Conservation (phyloP, 2,329 filamentous ascomycete genomes). For the Clarireedia hainanense region DNA sequence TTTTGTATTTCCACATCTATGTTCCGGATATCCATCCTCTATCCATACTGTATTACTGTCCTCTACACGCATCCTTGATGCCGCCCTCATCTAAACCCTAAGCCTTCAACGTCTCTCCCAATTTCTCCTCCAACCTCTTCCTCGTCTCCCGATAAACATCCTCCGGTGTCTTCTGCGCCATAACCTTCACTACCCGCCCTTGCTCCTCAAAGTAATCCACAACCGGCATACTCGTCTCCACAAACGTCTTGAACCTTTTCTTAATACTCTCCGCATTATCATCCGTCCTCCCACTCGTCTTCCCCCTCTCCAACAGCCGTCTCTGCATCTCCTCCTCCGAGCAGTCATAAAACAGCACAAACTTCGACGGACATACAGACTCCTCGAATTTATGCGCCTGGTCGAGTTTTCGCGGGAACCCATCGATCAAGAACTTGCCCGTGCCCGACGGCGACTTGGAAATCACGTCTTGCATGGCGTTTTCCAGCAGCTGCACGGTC, state of each 20-base stretch:
- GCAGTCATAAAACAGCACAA: slow-evolving; percentile 92
- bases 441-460: slow-evolving; percentile 40
- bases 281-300: slow-evolving; percentile 63
- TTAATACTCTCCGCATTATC: slow-evolving; percentile 94
- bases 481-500: slow-evolving; percentile 86
- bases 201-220: slow-evolving; percentile 75
- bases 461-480: slow-evolving; percentile 75
- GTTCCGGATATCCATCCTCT: background rate
- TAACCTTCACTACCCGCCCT: slow-evolving; percentile 72
- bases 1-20: slow-evolving; percentile 10
- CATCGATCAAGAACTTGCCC: slow-evolving; percentile 68
- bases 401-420: slow-evolving; percentile 95
- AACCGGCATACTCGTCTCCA: slow-evolving; percentile 96
- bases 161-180: slow-evolving; percentile 61
- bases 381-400: slow-evolving; percentile 93
- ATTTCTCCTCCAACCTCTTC: slow-evolving; percentile 39
- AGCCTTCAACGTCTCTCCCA: slow-evolving; percentile 38
- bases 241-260: slow-evolving; percentile 90
- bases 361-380: slow-evolving; percentile 71
- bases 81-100: background rate
- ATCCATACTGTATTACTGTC: background rate
- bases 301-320: slow-evolving; percentile 10
- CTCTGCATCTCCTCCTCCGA: slow-evolving; percentile 74
- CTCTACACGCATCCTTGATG: slow-evolving; percentile 5
- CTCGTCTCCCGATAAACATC: slow-evolving; percentile 49